Evolutionary conservation across 1,139 yeast species (phyloP).

Genomic region (Zygosaccharomyces sapae): DNA sequence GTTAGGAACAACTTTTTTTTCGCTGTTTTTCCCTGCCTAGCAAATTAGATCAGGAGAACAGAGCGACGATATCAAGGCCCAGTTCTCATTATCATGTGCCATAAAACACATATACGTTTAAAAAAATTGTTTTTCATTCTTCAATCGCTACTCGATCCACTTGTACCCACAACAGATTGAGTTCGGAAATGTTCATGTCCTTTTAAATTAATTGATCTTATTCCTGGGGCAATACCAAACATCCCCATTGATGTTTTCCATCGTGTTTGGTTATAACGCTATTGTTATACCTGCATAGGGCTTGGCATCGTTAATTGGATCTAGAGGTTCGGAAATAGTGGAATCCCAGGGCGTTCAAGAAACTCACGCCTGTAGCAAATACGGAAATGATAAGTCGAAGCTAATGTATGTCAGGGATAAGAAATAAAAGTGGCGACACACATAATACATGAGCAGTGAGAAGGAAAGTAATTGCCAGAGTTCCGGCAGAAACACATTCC

Average conservation of each 20-base stretch:
- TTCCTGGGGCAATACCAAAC: no score
- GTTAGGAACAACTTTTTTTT: conserved; percentile 1
- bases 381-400: no score
- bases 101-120: background rate
- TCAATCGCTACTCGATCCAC: background rate
- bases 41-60: conserved; percentile 1
- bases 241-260: background rate
- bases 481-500: no score
- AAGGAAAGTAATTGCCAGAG: no score
- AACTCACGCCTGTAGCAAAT: background rate
- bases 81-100: background rate
- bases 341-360: background rate
- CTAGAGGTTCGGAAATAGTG: background rate
- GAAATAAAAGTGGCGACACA: no score
- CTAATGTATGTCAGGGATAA: background rate
- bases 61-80: background rate
- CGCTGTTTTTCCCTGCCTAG: background rate
- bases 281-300: background rate
- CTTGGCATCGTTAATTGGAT: background rate
- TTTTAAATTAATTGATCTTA: no score
- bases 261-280: background rate
- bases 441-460: no score
- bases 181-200: no score
- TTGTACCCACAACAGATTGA: no score
- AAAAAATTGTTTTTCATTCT: background rate